Base-by-base conservation (phyloP, 768 basidiomycete genomes). In the Calvatia gigantea region DNA sequence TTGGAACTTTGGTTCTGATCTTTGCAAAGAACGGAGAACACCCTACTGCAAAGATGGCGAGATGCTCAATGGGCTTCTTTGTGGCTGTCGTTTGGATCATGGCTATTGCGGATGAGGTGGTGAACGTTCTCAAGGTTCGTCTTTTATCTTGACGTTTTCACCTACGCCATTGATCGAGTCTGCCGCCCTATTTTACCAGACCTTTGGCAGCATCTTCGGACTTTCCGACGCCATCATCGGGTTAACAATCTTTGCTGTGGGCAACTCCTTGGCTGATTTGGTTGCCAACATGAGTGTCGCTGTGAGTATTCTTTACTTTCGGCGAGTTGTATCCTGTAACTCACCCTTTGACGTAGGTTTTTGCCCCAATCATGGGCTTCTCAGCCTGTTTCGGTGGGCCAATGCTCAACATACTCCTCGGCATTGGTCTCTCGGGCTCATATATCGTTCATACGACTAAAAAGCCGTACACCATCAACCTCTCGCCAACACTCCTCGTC, bases 261-360 rank as follows among this genome's bases (percentile, higher is more conserved):
- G 97, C 23, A 98, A 98, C 69, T 96, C 93, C 12, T 80, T 97
- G 4, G 96, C 95, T 0, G 97, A 99, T 71, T 82, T 98, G 19
- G 95, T 99, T 5, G 96, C 97, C 19, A 98, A 98, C 71, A 91
- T 92, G 76, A 94, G 90, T 50, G 92, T 98, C 8, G 96, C 96
- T 19, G 89, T 84, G 72, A 52, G 83, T 76, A 11, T 27, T 19
- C 59, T 27, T 31, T 19, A 12, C 27, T 5, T 2, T 38, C 56
- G 47, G 6, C 27, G 23, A 21, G 37, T 32, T 51, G 9, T 17
- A 25, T 35, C 12, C 21, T 29, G 51, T 15, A 23, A 43, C n/a
- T 39, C 2, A 38, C 5, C 21, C 8, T 9, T 9, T 32, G 14
- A 15, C 39, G 1, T 55, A 89, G 85, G 84, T 83, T 15, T 95